Conservation (phyloP, 805 yeast genomes). For the Hyphopichia homilentoma region DNA sequence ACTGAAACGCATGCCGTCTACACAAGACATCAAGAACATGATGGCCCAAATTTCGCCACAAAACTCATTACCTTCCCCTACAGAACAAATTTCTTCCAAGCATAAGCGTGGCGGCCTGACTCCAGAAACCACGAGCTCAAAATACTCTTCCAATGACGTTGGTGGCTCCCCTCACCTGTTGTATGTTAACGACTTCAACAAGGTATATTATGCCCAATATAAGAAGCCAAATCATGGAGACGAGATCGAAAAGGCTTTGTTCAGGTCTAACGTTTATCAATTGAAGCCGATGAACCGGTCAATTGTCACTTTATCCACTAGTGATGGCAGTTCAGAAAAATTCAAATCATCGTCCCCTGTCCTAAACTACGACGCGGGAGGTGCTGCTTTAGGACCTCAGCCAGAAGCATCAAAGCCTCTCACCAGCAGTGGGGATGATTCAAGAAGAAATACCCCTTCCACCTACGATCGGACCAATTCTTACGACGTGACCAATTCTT, state of each 20-base stretch:
- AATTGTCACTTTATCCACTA: slow-evolving; percentile 25
- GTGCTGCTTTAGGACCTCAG: slow-evolving; percentile 4
- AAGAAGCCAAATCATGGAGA: slow-evolving; percentile 3
- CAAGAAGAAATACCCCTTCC: neutral
- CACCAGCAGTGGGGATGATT: neutral
- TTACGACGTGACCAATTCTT: no score
- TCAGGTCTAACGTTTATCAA: slow-evolving; percentile 17
- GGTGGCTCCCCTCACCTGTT: neutral
- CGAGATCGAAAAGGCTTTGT: slow-evolving; percentile 7
- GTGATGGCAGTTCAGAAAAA: slow-evolving; percentile 10
- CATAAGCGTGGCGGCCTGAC: no score
- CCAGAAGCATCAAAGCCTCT: neutral
- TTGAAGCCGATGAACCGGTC: slow-evolving; percentile 31
- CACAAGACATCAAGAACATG: neutral
- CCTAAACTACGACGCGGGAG: no score
- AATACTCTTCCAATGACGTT: neutral
- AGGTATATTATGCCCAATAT: slow-evolving; percentile 13
- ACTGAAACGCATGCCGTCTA: neutral
- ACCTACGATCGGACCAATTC: no score
- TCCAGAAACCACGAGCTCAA: neutral
- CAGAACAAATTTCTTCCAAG: neutral
- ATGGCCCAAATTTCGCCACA: neutral
- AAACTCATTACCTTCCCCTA: no score
- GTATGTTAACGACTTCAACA: slow-evolving; percentile 18
- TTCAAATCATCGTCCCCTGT: slow-evolving; percentile 1